phyloP scores from a whole-genome alignment of 2,329 filamentous ascomycete genomes.

The Sclerotinia subarctica region DNA sequence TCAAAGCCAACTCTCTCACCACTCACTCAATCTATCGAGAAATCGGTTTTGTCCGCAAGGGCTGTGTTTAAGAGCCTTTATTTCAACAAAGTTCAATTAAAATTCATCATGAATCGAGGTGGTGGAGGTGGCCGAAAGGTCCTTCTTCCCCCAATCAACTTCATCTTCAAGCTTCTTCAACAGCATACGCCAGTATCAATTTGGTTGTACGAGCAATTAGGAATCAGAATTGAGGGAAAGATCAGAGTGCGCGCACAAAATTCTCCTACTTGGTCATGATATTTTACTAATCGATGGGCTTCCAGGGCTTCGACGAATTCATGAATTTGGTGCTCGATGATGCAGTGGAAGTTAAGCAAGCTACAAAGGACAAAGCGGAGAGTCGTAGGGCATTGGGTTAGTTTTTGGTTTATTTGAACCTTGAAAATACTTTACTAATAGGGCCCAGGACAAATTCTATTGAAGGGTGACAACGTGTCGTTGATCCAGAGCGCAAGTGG shows the following conservation, averaged over 20 bases:
- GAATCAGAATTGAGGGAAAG: conserved; percentile 92
- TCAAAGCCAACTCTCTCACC: conserved; percentile 13
- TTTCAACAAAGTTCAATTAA: conserved; percentile 10
- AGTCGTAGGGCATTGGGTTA: conserved; percentile 76
- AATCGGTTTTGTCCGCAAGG: not conserved
- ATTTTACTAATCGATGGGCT: conserved; percentile 26
- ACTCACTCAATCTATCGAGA: not conserved
- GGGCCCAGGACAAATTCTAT: conserved; percentile 56
- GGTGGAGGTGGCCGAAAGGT: conserved; percentile 56
- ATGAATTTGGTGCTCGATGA: conserved; percentile 99
- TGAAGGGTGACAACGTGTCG: conserved; percentile 66
- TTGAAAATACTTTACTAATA: conserved; percentile 23
- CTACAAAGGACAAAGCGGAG: conserved; percentile 79
- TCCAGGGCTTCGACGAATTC: conserved; percentile 94
- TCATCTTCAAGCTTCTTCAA: conserved; percentile 90
- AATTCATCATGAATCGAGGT: conserved; percentile 38
- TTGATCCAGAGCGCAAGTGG: conserved; percentile 51
- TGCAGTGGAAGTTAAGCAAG: conserved; percentile 83
- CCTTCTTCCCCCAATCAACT: conserved; percentile 75
- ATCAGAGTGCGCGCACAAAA: conserved; percentile 67
- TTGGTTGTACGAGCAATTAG: conserved; percentile 96
- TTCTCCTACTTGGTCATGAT: not conserved
- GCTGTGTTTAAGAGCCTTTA: not conserved
- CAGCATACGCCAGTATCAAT: conserved; percentile 76
- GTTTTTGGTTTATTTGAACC: conserved; percentile 37